A percentile compares a stretch with the other conserved stretches of the same genome.
phyloP scores from a whole-genome alignment of 2,329 filamentous ascomycete genomes.

The Delphinella strobiligena region DNA sequence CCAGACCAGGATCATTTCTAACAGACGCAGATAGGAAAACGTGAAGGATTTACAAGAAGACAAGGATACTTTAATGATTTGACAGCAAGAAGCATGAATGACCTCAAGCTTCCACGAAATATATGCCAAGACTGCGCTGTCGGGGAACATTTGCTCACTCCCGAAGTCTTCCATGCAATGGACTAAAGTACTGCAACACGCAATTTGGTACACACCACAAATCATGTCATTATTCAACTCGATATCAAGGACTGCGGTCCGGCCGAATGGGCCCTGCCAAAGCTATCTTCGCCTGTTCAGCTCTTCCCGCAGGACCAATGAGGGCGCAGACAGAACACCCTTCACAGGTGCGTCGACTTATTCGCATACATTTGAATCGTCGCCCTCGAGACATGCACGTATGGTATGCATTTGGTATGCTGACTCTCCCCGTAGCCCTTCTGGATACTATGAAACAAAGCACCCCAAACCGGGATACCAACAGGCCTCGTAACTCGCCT shows the following conservation, averaged over 20 bases:
- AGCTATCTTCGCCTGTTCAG: conserved; percentile 5
- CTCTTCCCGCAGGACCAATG: conserved; percentile 1
- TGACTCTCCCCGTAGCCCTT: background rate
- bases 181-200: too few species aligned
- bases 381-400: too few species aligned
- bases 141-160: background rate
- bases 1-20: conserved; percentile 2
- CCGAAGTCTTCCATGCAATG: too few species aligned
- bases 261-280: background rate
- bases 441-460: conserved; percentile 1
- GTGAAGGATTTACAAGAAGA: background rate
- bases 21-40: too few species aligned
- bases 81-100: background rate
- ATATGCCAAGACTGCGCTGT: background rate
- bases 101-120: background rate
- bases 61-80: background rate
- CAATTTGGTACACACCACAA: background rate
- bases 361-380: too few species aligned
- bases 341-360: too few species aligned
- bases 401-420: background rate
- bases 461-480: too few species aligned
- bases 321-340: too few species aligned
- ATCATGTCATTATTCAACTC: conserved; percentile 7
- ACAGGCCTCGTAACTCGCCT: too few species aligned
- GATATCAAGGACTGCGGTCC: background rate